Evolutionary conservation across 768 basidiomycete species (phyloP), one percentile per base, ranked within the genome.

Genomic region (Mycena capillaripes): DNA sequence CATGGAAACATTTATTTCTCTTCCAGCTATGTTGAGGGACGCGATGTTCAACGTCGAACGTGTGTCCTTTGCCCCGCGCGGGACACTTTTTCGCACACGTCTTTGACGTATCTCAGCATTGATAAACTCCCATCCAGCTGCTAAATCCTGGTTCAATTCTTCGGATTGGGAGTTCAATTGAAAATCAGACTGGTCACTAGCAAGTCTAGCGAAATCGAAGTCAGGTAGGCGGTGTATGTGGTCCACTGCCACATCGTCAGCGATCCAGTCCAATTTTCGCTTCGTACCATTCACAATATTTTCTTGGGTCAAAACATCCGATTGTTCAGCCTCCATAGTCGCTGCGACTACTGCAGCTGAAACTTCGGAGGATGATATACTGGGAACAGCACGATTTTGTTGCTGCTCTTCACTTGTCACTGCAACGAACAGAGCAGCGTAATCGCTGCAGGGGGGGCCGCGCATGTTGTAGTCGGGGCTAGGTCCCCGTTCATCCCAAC

Each of bases 401-500:
- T 60, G 59, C 59, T 60, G 59, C 59, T 46, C 59, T 46, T 60
- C 19, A 27, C 59, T 60, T 38, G 17, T 2, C 42, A 27, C 59
- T 60, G 59, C 59, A 60, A 42, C 29, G 42, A 60, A 27, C 57
- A 66, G 12, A 36, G 40, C 40, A 42, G 16, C 63, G 5, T 25
- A 65, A 25, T 55, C 52, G 9, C 48, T 58, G 25, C 57, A 59
- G 66, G 66, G 48, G 56, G 66, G 57, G 66, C 42, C 66, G 32
- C 46, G 52, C 32, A 56, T 55, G 9, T 42, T 52, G 42, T 66
- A 66, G 64, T 56, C 53, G 29, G 64, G 64, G 52, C 50, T 66
- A 66, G 53, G 53, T 53, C 53, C 64, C 64, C 27, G 52, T 4
- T 55, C 16, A 17, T 57, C 66, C 57, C 36, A 21, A 58, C 57